Evolutionary conservation across 768 basidiomycete genomes (phyloP), one percentile per base, ranked within the genome.

Genomic region (Neoboletus magnificus): DNA sequence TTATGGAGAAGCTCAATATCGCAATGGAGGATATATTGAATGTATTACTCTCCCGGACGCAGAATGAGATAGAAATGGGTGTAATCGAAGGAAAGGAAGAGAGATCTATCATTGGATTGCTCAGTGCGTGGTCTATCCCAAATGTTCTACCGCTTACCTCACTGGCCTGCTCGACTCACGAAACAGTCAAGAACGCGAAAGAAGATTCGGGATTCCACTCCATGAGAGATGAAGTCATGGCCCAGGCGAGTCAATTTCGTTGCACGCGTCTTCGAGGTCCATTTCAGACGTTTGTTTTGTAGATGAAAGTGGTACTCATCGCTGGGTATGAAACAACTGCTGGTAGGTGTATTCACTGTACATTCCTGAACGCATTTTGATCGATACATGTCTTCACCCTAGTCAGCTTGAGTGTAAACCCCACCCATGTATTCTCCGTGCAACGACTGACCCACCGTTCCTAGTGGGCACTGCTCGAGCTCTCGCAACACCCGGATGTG

Each of bases 1-100:
- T n/a, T n/a, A n/a, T n/a, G n/a, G n/a, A n/a, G n/a, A n/a, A n/a
- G n/a, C n/a, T n/a, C n/a, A n/a, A n/a, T n/a, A n/a, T n/a, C n/a
- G n/a, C n/a, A 13, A 7, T 46, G 44, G 44, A 20, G 13, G 44
- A 46, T 3, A 30, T 42, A 18, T 20, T n/a, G 5, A 46, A 20
- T 30, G n/a, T 15, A 10, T 11, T 46, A 2, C 44, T 46, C 3
- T 3, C 44, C 6, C 29, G 29, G 30, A 29, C 25, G n/a, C 27
- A 3, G 30, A 30, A 20, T 11, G 77, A 72, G 51, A 62, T 68
- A n/a, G n/a, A n/a, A n/a, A n/a, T n/a, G n/a, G n/a, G n/a, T n/a
- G n/a, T n/a, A n/a, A n/a, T n/a, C n/a, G 62, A 53, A 3, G 59
- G 37, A 13, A 61, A 63, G 23, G 66, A 62, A 30, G 64, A 65